These are phyloP conservation scores for Erodium texanum DNA, from an alignment of 441 rosid species.

Conservation along the genomic window DNA sequence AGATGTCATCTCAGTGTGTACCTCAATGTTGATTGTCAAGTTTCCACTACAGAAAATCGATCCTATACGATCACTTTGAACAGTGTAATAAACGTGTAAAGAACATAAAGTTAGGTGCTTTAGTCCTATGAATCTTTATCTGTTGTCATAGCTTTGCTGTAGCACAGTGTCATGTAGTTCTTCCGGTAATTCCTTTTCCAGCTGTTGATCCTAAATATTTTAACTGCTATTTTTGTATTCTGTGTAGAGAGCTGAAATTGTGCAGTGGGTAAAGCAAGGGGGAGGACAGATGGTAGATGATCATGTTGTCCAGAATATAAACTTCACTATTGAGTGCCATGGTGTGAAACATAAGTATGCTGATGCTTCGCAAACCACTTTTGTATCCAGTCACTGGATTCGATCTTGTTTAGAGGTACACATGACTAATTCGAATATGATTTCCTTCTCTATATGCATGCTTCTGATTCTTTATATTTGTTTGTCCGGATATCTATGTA, in stretches of 20 bases:
- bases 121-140: neutral
- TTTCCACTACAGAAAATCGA: neutral
- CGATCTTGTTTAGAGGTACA: conserved; percentile 88
- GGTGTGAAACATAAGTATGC: conserved; percentile 37
- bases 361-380: conserved; percentile 29
- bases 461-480: neutral
- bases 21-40: conserved; percentile 4
- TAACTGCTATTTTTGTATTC: neutral
- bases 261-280: conserved; percentile 87
- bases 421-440: neutral
- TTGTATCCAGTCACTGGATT: conserved; percentile 93
- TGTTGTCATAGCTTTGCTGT: neutral
- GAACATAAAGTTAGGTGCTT: neutral
- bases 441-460: neutral
- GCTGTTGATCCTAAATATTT: neutral
- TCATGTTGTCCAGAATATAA: conserved; percentile 28
- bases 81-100: neutral
- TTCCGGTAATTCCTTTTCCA: neutral
- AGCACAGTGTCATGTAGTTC: neutral
- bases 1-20: neutral
- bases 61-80: neutral
- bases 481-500: neutral
- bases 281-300: conserved; percentile 65
- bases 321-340: conserved; percentile 76
- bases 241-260: conserved; percentile 69